Base-by-base conservation (phyloP, 805 yeast species). In the Starmerella bombicola region DNA sequence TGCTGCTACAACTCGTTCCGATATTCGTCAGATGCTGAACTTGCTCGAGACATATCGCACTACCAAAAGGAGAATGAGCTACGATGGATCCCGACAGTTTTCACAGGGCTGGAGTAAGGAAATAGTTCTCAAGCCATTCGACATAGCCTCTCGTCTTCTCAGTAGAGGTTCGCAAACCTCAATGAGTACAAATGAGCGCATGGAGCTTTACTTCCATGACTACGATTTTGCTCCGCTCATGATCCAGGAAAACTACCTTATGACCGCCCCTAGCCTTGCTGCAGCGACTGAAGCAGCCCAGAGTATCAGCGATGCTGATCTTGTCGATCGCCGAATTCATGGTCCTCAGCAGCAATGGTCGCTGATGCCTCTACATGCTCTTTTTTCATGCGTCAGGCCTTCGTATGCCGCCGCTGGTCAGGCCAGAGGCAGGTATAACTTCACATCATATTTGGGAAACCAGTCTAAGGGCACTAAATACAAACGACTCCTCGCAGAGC, bases 281-380 rank as follows among this genome's bases (percentile, higher is more conserved):
- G 64, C 76, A 15, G 76, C 79, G 1, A 79, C 83, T 1, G 63
- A 67, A 22, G 97, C 98, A 0, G 83, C 97, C 0, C 84, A 84
- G 51, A 73, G 82, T 36, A 82, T 91, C 34, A 80, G 94, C n/a
- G 70, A 71, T 41, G 80, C 85, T 12, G 97, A 91, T 59, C 58
- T 79, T 19, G 79, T 86, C 20, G 95, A 84, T 55, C 66, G 75
- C 21, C 69, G 74, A 57, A 88, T 91, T 43, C 81, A 93, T 55
- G 80, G 93, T 33, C 73, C 88, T 30, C 95, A 86, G 50, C 97
- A 88, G 59, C 82, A 81, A 51, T 86, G 97, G 97, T 75, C 91
- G 46, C 67, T 88, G 45, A 70, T 91, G 67, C 98, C 97, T 5
- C 69, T 84, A 53, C 95, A 84, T 61, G 96, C 85, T 0, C 70